These are phyloP conservation scores for Cerrena zonata DNA, from an alignment of 1,284 basidiomycete species.

Conservation along the genomic window DNA sequence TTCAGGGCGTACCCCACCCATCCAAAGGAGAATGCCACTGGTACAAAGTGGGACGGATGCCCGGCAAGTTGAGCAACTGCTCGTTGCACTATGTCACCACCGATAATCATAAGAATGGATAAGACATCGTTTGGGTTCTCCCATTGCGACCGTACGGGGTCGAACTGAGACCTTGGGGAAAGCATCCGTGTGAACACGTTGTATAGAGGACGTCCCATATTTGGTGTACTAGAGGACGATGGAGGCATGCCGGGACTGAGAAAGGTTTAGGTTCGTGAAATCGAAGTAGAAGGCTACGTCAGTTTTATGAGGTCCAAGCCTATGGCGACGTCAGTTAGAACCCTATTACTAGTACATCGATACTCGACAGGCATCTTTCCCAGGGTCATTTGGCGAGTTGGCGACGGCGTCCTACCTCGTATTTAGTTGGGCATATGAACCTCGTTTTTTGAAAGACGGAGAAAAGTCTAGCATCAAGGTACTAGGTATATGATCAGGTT, in stretches of 20 bases:
- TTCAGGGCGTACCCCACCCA: slow-evolving; percentile 32
- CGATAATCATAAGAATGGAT: slow-evolving; percentile 29
- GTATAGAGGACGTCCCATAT: not conserved
- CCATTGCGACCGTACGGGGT: slow-evolving; percentile 23
- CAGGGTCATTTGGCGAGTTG: too few species aligned
- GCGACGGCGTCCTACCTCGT: too few species aligned
- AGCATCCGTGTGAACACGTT: not conserved
- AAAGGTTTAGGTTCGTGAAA: not conserved
- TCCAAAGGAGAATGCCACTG: slow-evolving; percentile 34
- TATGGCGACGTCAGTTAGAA: too few species aligned
- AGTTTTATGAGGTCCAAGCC: too few species aligned
- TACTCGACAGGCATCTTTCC: too few species aligned
- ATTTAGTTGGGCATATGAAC: too few species aligned
- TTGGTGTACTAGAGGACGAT: too few species aligned
- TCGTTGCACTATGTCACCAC: slow-evolving; percentile 30
- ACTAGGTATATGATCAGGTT: too few species aligned
- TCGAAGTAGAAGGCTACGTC: too few species aligned
- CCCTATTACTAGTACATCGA: too few species aligned
- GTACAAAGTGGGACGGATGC: slow-evolving; percentile 20
- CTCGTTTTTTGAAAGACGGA: too few species aligned
- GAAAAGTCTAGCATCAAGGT: too few species aligned
- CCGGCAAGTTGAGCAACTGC: slow-evolving; percentile 30
- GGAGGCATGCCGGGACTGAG: not conserved
- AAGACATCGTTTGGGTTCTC: slow-evolving; percentile 26
- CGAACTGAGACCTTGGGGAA: slow-evolving; percentile 9